Percentiles rank a stretch among this genome's conserved stretches.
Conservation (phyloP, 306 rosid genomes). For the Trifolium subterraneum region DNA sequence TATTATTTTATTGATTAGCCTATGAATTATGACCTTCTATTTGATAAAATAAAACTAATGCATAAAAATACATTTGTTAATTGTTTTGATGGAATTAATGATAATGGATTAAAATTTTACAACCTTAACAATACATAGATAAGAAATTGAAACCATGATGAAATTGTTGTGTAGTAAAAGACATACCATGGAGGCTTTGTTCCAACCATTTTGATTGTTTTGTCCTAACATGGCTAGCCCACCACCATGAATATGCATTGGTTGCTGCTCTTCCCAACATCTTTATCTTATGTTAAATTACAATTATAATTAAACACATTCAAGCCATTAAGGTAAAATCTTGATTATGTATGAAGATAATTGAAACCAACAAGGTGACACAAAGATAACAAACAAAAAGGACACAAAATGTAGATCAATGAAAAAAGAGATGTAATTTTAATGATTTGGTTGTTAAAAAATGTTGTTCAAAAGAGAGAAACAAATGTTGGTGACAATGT, state of each 20-base stretch:
- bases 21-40: too few species aligned
- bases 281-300: conserved; percentile 33
- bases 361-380: conserved; percentile 23
- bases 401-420: background rate
- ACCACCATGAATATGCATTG: conserved; percentile 98
- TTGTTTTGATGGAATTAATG: background rate
- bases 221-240: conserved; percentile 97
- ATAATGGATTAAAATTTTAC: background rate
- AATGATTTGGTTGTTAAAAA: conserved; percentile 20
- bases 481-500: conserved; percentile 41
- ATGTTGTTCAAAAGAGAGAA: conserved; percentile 28
- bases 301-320: conserved; percentile 34
- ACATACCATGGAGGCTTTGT: conserved; percentile 84
- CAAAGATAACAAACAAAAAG: background rate
- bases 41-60: background rate
- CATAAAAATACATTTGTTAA: background rate
- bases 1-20: too few species aligned
- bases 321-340: conserved; percentile 43
- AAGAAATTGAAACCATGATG: background rate
- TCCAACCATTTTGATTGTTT: conserved; percentile 99
- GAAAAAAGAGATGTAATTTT: conserved; percentile 7
- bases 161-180: background rate
- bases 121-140: background rate
- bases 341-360: conserved; percentile 21
- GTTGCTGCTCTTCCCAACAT: conserved; percentile 97